Evolutionary conservation across 169 alveolate genomes (phyloP).

Genomic region (Plasmodium cynomolgi): DNA sequence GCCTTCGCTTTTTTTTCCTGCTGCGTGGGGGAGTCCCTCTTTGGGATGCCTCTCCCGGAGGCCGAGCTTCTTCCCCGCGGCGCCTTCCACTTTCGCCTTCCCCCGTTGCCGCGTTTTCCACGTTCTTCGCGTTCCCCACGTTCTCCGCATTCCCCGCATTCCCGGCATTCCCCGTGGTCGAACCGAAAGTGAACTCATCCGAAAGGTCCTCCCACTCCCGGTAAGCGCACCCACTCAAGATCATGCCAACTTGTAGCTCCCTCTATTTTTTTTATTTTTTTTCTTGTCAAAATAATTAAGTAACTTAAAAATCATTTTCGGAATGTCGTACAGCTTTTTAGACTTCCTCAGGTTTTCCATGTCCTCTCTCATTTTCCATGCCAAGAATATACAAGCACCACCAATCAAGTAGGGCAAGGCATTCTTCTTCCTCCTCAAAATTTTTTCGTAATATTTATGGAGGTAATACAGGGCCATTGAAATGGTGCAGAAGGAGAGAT

Average conservation of each 20-base stretch:
- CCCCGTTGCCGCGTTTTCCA: background rate
- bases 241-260: constrained; percentile 6
- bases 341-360: constrained; percentile 14
- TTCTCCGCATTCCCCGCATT: background rate
- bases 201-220: background rate
- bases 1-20: background rate
- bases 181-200: background rate
- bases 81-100: background rate
- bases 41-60: background rate
- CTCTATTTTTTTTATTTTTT: constrained; percentile 31
- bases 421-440: constrained; percentile 9
- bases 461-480: constrained; percentile 39
- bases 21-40: background rate
- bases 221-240: background rate
- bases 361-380: constrained; percentile 68
- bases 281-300: constrained; percentile 56
- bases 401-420: constrained; percentile 22
- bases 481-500: constrained; percentile 22
- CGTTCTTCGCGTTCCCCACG: background rate
- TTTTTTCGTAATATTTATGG: constrained; percentile 27
- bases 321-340: constrained; percentile 37
- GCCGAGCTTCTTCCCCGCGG: background rate
- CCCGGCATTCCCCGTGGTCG: background rate
- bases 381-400: constrained; percentile 59
- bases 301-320: constrained; percentile 46